Conservation (phyloP, 78 protist genomes). For the Chrysochromulina parva region DNA sequence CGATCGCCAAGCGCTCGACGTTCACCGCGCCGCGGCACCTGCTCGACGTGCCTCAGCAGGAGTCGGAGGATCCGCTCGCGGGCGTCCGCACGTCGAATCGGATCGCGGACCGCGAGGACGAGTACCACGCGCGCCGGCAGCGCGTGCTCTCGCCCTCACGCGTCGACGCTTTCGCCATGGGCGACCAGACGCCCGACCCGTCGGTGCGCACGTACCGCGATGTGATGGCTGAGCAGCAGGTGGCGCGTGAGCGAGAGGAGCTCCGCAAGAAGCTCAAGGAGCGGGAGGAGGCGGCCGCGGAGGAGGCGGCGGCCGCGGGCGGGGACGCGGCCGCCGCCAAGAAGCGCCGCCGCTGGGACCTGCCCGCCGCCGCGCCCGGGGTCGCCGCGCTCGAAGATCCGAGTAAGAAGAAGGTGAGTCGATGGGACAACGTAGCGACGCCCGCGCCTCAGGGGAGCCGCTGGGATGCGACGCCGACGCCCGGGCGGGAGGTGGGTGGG, state of each 20-base stretch:
- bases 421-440: constrained; percentile 6
- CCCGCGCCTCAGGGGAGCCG: background rate
- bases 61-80: background rate
- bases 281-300: background rate
- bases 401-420: background rate
- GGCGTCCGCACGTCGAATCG: background rate
- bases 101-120: constrained; percentile 51
- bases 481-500: background rate
- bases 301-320: background rate
- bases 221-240: constrained; percentile 18
- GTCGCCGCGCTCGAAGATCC: background rate
- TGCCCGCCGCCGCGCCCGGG: background rate
- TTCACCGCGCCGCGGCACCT: constrained; percentile 18
- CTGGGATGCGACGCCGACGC: constrained; percentile 28
- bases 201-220: constrained; percentile 38
- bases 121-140: constrained; percentile 57
- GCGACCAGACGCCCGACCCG: background rate
- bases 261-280: background rate
- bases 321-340: background rate
- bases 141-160: constrained; percentile 72
- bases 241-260: background rate
- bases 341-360: constrained; percentile 31
- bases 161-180: constrained; percentile 58
- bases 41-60: background rate
- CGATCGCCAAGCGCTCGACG: background rate